These are phyloP conservation scores for Trichoderma afroharzianum DNA, from an alignment of 2,329 filamentous ascomycete species.

Conservation along the genomic window DNA sequence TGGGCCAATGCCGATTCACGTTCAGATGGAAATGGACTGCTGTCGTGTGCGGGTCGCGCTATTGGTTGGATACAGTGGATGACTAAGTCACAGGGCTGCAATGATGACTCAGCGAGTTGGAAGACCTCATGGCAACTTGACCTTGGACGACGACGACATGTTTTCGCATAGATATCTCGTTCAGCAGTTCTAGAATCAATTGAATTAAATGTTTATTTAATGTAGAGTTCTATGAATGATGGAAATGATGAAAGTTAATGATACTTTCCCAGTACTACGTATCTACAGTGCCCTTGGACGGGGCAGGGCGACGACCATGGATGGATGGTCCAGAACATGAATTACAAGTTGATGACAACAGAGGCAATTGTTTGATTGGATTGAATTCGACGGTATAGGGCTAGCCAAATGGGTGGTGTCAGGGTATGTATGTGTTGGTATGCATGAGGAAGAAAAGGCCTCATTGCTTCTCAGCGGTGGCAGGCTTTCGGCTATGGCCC, in stretches of 20 bases:
- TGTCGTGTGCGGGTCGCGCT: neutral
- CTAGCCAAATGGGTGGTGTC: neutral
- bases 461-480: neutral
- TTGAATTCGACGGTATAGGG: neutral
- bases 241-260: neutral
- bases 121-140: neutral
- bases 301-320: neutral
- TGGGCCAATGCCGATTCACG: neutral
- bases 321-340: neutral
- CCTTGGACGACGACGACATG: neutral
- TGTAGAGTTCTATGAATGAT: too few relatives aligned
- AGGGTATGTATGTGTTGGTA: too few relatives aligned
- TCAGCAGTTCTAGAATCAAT: neutral
- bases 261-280: neutral
- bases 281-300: neutral
- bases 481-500: neutral
- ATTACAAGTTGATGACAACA: neutral
- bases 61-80: neutral
- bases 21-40: neutral
- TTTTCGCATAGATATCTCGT: neutral
- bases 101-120: neutral
- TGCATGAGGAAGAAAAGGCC: neutral
- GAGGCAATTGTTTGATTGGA: neutral
- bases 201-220: neutral
- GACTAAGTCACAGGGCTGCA: neutral